Conservation (phyloP, 371 early-diverging fungal species). For the Saksenaea vasiformis region DNA sequence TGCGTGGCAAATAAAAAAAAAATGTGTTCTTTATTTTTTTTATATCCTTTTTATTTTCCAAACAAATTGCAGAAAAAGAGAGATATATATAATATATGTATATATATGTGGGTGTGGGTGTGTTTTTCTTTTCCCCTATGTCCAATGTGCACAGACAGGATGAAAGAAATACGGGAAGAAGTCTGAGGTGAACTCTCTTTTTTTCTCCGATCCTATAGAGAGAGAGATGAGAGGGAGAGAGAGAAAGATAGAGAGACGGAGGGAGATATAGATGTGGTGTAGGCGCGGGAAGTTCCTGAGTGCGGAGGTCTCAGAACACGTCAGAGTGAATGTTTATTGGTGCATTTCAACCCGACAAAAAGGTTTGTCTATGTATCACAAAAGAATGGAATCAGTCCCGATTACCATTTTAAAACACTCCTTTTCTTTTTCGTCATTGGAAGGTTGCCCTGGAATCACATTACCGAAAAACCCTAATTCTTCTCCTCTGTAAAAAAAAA, state of each 20-base stretch:
- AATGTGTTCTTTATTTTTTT: not conserved
- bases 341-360: not conserved
- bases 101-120: no score
- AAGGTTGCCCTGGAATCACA: slow-evolving; percentile 6
- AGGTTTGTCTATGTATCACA: not conserved
- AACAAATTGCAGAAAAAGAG: not conserved
- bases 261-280: no score
- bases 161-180: no score
- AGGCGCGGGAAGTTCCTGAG: slow-evolving; percentile 1
- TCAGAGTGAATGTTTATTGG: not conserved
- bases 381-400: not conserved
- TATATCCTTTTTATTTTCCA: not conserved
- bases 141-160: no score
- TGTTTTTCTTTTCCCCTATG: no score
- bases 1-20: slow-evolving; percentile 2
- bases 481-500: slow-evolving; percentile 1
- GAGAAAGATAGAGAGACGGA: not conserved
- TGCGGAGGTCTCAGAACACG: slow-evolving; percentile 1
- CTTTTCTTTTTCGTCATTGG: slow-evolving; percentile 7
- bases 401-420: slow-evolving; percentile 4
- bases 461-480: slow-evolving; percentile 2
- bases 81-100: no score
- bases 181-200: no score
- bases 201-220: not conserved
- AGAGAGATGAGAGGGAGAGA: not conserved